Base-by-base conservation (phyloP, 1,139 yeast species). In the Suhomyces bolitotheri region DNA sequence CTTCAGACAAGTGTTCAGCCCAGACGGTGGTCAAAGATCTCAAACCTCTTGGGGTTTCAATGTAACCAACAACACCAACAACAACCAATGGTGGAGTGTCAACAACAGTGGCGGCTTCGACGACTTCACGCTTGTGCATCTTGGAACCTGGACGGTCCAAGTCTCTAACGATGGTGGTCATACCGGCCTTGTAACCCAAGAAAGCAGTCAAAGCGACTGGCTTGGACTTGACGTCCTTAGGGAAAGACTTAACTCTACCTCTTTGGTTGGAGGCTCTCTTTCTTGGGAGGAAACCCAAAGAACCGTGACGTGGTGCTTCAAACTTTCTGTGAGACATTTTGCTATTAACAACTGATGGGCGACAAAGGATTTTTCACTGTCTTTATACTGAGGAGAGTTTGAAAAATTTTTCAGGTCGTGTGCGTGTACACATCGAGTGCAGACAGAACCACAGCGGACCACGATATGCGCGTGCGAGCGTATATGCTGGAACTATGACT, bases 221-320 rank as follows among this genome's bases (percentile, higher is more conserved):
- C 85, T 92, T 92, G 60, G 96, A 73, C 78, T 86, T 82, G 73
- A 87, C 95, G 73, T 94, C 98, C 82, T 85, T 88, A 70, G 99
- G 98, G 96, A 92, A 94, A 49, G 98, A 79, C 88, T 89, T 90
- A 67, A 90, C 95, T 80, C 87, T 89, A 76, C 97, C 98, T 82
- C 95, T 87, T 80, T 88, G 94, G 72, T 86, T 80, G 74, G 95
- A 82, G 66, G 98, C 94, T 82, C 98, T 89, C 96, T 90, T 90
- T 83, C 96, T 87, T 84, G 97, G 97, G 82, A 73, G 76, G 96
- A 89, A 92, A 68, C 97, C 98, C 73, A 92, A 81, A 73, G 96
- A 92, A 76, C 98, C 99, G 89, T 92, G 97, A 82, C 99, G 89
- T 80, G 99, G 98, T 63, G 95, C 96, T 87, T 92, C 97, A 94